A percentile compares a stretch with the other conserved stretches of the same genome.
phyloP scores from a whole-genome alignment of 2,329 filamentous ascomycete genomes.

The Pseudogymnoascus sp. region DNA sequence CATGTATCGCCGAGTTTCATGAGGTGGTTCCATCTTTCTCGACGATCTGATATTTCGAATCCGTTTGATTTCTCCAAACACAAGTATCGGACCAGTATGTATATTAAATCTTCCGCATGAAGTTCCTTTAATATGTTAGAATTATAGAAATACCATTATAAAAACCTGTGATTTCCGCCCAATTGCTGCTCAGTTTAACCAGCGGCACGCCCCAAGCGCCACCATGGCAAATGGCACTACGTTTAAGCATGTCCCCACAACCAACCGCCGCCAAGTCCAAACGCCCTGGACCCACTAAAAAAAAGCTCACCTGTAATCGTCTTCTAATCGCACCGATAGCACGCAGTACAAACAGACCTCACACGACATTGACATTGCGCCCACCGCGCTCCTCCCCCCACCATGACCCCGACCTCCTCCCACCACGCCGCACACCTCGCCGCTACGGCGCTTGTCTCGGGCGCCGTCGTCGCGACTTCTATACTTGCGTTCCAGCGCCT shows the following conservation, averaged over 20 bases:
- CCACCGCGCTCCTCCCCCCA: neutral
- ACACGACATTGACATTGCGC: neutral
- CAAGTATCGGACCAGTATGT: neutral
- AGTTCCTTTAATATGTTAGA: neutral
- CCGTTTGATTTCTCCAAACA: neutral
- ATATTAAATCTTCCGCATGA: too few relatives aligned
- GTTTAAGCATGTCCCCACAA: neutral
- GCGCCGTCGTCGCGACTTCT: constrained; percentile 50
- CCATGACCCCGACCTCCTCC: neutral
- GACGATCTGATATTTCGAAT: neutral
- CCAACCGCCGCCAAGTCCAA: neutral
- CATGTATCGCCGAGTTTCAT: too few relatives aligned
- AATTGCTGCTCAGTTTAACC: neutral
- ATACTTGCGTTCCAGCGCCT: constrained; percentile 56
- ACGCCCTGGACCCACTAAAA: neutral
- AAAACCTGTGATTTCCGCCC: neutral
- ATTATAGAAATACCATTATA: neutral
- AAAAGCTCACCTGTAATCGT: neutral
- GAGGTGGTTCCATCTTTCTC: too few relatives aligned
- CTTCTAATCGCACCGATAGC: neutral
- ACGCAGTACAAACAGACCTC: neutral
- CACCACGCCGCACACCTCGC: constrained; percentile 46
- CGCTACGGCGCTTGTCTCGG: constrained; percentile 61
- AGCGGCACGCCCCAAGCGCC: neutral
- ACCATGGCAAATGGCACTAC: neutral